Percentiles rank a stretch among this genome's conserved stretches.
Conservation (phyloP, 495 filamentous ascomycete species). For the Barbatosphaeria neglecta region DNA sequence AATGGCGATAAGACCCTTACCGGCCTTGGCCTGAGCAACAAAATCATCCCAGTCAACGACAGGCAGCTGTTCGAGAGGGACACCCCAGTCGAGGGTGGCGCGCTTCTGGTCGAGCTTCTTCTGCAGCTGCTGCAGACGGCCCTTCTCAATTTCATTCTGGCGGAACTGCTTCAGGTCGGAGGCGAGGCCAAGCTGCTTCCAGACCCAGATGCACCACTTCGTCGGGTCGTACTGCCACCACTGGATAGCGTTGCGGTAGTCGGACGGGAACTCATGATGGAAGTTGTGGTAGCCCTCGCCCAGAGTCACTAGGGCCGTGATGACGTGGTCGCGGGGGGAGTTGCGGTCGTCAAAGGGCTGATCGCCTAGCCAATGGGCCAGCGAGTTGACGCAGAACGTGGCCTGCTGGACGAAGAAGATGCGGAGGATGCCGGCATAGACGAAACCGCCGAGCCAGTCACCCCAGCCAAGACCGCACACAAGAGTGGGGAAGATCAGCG, state of each 20-base stretch:
- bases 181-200: conserved; percentile 89
- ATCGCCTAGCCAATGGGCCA: conserved; percentile 98
- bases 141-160: conserved; percentile 97
- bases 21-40: conserved; percentile 67
- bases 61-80: conserved; percentile 84
- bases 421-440: conserved; percentile 90
- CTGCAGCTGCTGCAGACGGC: conserved; percentile 89
- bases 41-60: conserved; percentile 97
- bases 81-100: conserved; percentile 84
- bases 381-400: conserved; percentile 98
- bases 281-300: conserved; percentile 99
- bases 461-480: conserved; percentile 81
- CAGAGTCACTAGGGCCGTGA: conserved; percentile 90
- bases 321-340: conserved; percentile 90
- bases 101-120: conserved; percentile 99
- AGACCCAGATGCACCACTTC: conserved; percentile 92
- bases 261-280: conserved; percentile 98
- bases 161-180: conserved; percentile 97
- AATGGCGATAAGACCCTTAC: conserved; percentile 75
- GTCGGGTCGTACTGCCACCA: conserved; percentile 99
- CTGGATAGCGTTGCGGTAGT: conserved; percentile 96
- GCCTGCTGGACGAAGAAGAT: conserved; percentile 99
- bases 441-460: conserved; percentile 82
- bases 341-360: conserved; percentile 99
- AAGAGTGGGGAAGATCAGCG: conserved; percentile 68